These are phyloP conservation scores for Omphalea diandra DNA, from an alignment of 441 rosid genomes.

Conservation along the genomic window DNA sequence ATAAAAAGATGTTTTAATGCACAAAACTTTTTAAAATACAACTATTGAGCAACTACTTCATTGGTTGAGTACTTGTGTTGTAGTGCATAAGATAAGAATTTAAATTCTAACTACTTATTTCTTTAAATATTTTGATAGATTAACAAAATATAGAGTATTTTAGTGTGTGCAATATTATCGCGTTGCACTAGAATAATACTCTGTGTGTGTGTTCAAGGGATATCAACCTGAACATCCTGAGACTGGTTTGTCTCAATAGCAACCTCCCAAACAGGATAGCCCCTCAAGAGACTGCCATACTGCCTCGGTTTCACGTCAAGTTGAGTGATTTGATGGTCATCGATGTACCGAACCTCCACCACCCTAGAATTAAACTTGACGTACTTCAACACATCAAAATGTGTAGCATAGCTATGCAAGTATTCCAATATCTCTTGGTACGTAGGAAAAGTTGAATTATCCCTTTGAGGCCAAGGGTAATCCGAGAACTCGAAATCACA, in stretches of 20 bases:
- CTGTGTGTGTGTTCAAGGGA: no score
- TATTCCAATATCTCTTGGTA: slow-evolving; percentile 43
- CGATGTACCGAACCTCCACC: slow-evolving; percentile 35
- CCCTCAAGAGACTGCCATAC: slow-evolving; percentile 33
- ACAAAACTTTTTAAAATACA: no score
- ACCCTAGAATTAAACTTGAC: slow-evolving; percentile 50
- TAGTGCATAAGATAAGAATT: no score
- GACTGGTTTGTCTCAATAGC: slow-evolving; percentile 32
- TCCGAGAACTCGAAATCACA: slow-evolving; percentile 59
- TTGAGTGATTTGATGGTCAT: slow-evolving; percentile 2
- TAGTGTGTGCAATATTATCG: no score
- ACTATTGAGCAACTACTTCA: no score
- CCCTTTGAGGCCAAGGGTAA: slow-evolving; percentile 54
- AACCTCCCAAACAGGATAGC: slow-evolving; percentile 56
- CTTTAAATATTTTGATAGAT: no score
- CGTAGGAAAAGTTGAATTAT: slow-evolving; percentile 42
- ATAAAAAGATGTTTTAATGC: no score
- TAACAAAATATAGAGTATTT: no score
- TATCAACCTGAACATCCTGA: slow-evolving; percentile 43
- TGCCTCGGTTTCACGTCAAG: slow-evolving; percentile 14
- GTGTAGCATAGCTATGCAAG: slow-evolving; percentile 42
- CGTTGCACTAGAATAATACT: no score
- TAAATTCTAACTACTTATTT: no score
- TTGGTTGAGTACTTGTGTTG: no score
- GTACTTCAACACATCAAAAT: slow-evolving; percentile 47